Percentiles rank a stretch among this genome's conserved stretches.
These are phyloP conservation scores for Ensete ventricosum DNA, from an alignment of 176 grass and related monocot species.

Conservation along the genomic window DNA sequence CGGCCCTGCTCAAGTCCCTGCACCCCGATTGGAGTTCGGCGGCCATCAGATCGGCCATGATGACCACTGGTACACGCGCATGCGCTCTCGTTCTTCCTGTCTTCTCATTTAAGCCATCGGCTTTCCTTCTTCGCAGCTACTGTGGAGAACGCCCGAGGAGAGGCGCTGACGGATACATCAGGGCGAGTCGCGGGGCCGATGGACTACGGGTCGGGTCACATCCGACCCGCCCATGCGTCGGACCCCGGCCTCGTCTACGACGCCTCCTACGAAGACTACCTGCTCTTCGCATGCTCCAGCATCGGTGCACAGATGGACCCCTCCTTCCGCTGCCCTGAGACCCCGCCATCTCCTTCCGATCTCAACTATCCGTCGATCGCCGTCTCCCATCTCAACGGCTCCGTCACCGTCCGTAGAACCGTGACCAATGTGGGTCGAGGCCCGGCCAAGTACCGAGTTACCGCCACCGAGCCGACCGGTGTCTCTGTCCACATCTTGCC, in stretches of 20 bases:
- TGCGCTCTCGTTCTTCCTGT: background rate
- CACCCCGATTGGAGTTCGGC: constrained; percentile 79
- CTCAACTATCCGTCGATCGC: constrained; percentile 84
- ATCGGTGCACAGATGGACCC: constrained; percentile 44
- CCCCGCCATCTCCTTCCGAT: constrained; percentile 27
- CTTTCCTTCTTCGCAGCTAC: constrained; percentile 31
- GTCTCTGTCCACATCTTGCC: constrained; percentile 52
- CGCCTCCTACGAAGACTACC: constrained; percentile 71
- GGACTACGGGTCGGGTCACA: constrained; percentile 67
- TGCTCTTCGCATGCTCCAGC: constrained; percentile 62
- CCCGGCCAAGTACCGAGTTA: constrained; percentile 33
- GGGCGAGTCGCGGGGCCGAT: constrained; percentile 42
- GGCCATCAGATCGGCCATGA: constrained; percentile 74
- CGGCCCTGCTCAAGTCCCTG: constrained; percentile 47
- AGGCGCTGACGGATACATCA: constrained; percentile 42
- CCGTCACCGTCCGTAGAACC: constrained; percentile 42
- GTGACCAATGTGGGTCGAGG: constrained; percentile 68
- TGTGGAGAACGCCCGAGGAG: constrained; percentile 27
- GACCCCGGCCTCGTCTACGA: constrained; percentile 88
- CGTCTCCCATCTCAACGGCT: constrained; percentile 36
- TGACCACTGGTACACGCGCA: constrained; percentile 69
- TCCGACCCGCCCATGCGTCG: constrained; percentile 58
- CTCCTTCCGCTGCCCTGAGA: constrained; percentile 45
- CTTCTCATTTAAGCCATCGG: background rate
- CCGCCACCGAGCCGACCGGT: constrained; percentile 32